Percentiles rank a stretch among this genome's conserved stretches.
Evolutionary conservation across 805 yeast species (phyloP).

Genomic region (Candida incommunis): DNA sequence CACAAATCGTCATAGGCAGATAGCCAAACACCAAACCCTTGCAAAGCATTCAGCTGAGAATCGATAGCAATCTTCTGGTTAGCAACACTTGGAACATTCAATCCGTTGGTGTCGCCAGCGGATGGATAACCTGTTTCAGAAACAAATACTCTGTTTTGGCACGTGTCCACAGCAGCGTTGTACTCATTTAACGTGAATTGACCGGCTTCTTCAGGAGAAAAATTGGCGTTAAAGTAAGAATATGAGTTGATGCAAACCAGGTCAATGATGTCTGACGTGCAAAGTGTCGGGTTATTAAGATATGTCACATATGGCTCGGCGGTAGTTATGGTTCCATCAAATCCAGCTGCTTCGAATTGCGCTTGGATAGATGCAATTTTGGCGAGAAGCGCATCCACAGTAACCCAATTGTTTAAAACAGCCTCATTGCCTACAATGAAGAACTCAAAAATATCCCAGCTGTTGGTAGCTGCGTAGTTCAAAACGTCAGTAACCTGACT

Average conservation of each 20-base stretch:
- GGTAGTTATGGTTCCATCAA: conserved; percentile 61
- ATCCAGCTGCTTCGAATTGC: conserved; percentile 53
- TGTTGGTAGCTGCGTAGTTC: conserved; percentile 32
- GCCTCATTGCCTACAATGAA: conserved; percentile 88
- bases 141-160: conserved; percentile 44
- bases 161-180: conserved; percentile 35
- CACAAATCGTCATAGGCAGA: conserved; percentile 76
- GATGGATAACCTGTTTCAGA: conserved; percentile 90
- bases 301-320: conserved; percentile 81
- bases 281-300: conserved; percentile 48
- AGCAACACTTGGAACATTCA: conserved; percentile 50
- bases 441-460: conserved; percentile 65
- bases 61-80: conserved; percentile 63
- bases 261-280: conserved; percentile 51
- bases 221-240: conserved; percentile 58
- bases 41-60: conserved; percentile 40
- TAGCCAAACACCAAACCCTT: conserved; percentile 46
- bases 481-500: conserved; percentile 40
- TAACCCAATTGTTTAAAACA: conserved; percentile 43
- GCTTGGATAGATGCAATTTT: conserved; percentile 55
- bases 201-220: conserved; percentile 59
- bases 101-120: conserved; percentile 56
- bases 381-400: conserved; percentile 43
- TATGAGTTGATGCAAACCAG: conserved; percentile 77
- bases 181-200: conserved; percentile 52